Evolutionary conservation across 371 early-diverging fungal genomes (phyloP), one percentile per base, ranked within the genome.

Genomic region (Mucor piriformis): DNA sequence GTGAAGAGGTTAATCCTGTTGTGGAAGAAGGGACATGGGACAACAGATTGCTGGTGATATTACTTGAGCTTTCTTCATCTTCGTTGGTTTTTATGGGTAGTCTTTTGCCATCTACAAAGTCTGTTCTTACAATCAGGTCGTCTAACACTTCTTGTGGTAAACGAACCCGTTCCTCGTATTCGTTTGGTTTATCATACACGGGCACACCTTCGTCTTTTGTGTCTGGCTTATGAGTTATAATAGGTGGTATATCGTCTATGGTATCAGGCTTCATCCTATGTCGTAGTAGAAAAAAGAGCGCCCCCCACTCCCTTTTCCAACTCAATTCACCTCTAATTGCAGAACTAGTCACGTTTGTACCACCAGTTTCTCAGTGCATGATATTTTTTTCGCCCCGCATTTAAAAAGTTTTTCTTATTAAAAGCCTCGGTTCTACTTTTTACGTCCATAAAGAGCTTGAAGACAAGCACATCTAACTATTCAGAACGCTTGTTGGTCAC

Each of bases 191-290:
- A 33, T 63, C 61, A 44, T 59, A 67, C 13, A 46, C 20, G 1
- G 46, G 3, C 18, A 16, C 40, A 40, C 59, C 48, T 24, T 44
- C 44, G 24, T 67, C 68, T 24, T 56, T 55, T 13, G 59, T 42
- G 35, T 67, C 59, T 34, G 68, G 68, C 23, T 67, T 67, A 32
- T 67, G 55, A 54, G 48, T 33, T 7, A 18, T 21, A 11, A 27
- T n/a, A 15, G 38, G 21, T 27, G 38, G 21, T 27, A 46, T 47
- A 57, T 52, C 27, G 4, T 38, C 58, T 23, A 54, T 38, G 46
- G 61, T 61, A 61, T 66, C 66, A 3, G 61, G 66, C 25, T 66
- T 61, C 61, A 66, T 61, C 33, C n/a, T n/a, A n/a, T n/a, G n/a
- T n/a, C n/a, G n/a, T n/a, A n/a, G 40, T 40, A 6, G 8, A 29